Evolutionary conservation across 208 protist genomes (phyloP), one percentile per base, ranked within the genome.

Genomic region (Trypanosoma scelopori): DNA sequence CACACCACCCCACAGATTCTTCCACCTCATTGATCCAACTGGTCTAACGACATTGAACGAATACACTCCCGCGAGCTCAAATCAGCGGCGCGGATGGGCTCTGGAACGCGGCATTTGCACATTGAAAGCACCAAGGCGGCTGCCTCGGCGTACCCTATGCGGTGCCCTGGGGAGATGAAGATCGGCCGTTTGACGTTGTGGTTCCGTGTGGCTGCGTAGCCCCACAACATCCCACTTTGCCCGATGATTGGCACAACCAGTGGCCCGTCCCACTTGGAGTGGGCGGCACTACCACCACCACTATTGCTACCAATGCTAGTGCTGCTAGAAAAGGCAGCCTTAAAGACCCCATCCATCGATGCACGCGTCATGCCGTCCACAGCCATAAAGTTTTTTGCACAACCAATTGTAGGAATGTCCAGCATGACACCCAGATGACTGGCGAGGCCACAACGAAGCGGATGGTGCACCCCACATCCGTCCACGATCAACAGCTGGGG

Each of bases 381-480:
- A 6, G 76, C 47, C 45, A 98, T 76, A 27, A 97, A 83, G 12
- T 87, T 97, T 73, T 97, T 98, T 0, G 87, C 89, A 39, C 92
- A 89, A 18, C 95, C 95, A 68, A 99, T 82, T 0, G 94, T 97
- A 5, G 98, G 96, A 22, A 98, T 74, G 66, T 83, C 82, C 0
- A 86, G 55, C 5, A 92, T 52, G 3, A 98, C 89, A 28, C 97
- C 97, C 3, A 99, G 74, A 67, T 99, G 97, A 30, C 81, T 95
- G 9, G 98, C 98, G 2, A 97, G 69, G 5, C 98, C 98, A 55
- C 95, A 96, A 11, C 92, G 84, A 11, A 93, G 65, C 30, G 82
- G 92, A 53, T 99, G 97, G 35, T 98, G 84, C 3, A 97, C 79
- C 3, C 98, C 98, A 61, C 98, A 98, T 15, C 98, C 97, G 65